These are phyloP conservation scores for Penicillium sp. DNA, from an alignment of 2,329 filamentous ascomycete genomes.

Conservation along the genomic window DNA sequence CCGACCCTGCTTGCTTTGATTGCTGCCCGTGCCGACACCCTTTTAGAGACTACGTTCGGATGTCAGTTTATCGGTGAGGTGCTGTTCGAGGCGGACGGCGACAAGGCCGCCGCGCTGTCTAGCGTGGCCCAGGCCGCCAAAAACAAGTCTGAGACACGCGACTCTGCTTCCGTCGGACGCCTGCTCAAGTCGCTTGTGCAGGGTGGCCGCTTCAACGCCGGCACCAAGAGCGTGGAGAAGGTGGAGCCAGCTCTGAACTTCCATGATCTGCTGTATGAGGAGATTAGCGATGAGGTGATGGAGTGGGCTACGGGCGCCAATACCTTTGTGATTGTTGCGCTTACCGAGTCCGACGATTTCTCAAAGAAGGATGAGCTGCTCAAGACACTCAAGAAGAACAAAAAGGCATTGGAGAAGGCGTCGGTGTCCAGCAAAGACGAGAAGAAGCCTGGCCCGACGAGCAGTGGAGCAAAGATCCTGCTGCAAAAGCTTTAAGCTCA, in stretches of 20 bases:
- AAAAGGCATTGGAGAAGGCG: slow-evolving; percentile 60
- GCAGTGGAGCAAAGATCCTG: slow-evolving; percentile 45
- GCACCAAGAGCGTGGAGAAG: slow-evolving; percentile 64
- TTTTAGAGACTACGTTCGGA: slow-evolving; percentile 73
- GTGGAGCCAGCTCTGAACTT: slow-evolving; percentile 76
- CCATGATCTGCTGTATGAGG: slow-evolving; percentile 71
- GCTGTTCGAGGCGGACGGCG: slow-evolving; percentile 68
- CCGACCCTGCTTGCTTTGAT: slow-evolving; percentile 72
- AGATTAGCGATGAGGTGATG: slow-evolving; percentile 69
- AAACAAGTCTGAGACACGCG: slow-evolving; percentile 50
- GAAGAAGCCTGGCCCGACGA: slow-evolving; percentile 37
- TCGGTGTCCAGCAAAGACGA: slow-evolving; percentile 53
- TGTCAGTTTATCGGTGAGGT: slow-evolving; percentile 82
- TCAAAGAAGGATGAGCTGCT: slow-evolving; percentile 61
- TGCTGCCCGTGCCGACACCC: slow-evolving; percentile 59
- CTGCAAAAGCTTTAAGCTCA: slow-evolving; percentile 32
- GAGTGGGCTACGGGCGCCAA: slow-evolving; percentile 83
- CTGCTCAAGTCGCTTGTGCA: slow-evolving; percentile 89
- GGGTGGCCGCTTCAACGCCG: slow-evolving; percentile 78
- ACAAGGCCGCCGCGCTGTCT: slow-evolving; percentile 69
- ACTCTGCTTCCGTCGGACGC: slow-evolving; percentile 64
- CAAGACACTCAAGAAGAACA: slow-evolving; percentile 67
- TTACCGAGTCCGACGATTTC: slow-evolving; percentile 73
- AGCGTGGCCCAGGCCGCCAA: slow-evolving; percentile 55
- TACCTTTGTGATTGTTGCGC: slow-evolving; percentile 77